A percentile compares a stretch with the other conserved stretches of the same genome.
Evolutionary conservation across 208 protist genomes (phyloP).

Genomic region (Wallacemonas collosoma): DNA sequence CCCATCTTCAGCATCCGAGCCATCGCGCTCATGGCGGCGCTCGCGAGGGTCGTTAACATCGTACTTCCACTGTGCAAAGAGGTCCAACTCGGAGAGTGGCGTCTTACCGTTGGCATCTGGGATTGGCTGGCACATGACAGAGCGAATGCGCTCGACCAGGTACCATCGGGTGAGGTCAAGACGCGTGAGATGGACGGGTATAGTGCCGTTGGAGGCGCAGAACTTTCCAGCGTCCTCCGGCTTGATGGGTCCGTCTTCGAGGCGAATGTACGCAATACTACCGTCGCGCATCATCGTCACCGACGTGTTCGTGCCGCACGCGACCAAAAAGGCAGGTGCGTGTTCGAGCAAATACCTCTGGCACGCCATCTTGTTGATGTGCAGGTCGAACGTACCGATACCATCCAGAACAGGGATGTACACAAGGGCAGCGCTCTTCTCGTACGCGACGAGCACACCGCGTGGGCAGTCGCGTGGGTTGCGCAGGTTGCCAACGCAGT

Average conservation of each 20-base stretch:
- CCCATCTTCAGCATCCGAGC: slow-evolving; percentile 4
- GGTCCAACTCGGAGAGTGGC: slow-evolving; percentile 49
- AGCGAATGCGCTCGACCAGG: slow-evolving; percentile 40
- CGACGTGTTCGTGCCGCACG: slow-evolving; percentile 42
- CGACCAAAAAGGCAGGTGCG: slow-evolving; percentile 45
- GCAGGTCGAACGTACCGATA: slow-evolving; percentile 35
- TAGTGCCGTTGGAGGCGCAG: slow-evolving; percentile 42
- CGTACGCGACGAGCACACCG: slow-evolving; percentile 75
- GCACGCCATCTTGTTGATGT: slow-evolving; percentile 23
- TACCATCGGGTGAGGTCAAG: slow-evolving; percentile 20
- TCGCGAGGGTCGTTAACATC: slow-evolving; percentile 63
- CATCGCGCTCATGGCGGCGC: slow-evolving; percentile 34
- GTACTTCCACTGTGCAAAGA: slow-evolving; percentile 79
- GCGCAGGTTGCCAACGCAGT: slow-evolving; percentile 29
- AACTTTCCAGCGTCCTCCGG: slow-evolving; percentile 19
- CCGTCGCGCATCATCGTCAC: slow-evolving; percentile 64
- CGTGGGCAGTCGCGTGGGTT: slow-evolving; percentile 49
- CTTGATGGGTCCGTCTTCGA: slow-evolving; percentile 21
- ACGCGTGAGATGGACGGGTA: slow-evolving; percentile 16
- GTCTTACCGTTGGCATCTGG: neutral
- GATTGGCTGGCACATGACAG: slow-evolving; percentile 33
- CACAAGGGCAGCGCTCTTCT: slow-evolving; percentile 42
- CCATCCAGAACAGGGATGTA: slow-evolving; percentile 58
- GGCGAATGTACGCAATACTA: slow-evolving; percentile 38
- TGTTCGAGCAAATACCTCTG: slow-evolving; percentile 34